Base-by-base conservation (phyloP, 495 filamentous ascomycete species). In the Penicillium herquei region DNA sequence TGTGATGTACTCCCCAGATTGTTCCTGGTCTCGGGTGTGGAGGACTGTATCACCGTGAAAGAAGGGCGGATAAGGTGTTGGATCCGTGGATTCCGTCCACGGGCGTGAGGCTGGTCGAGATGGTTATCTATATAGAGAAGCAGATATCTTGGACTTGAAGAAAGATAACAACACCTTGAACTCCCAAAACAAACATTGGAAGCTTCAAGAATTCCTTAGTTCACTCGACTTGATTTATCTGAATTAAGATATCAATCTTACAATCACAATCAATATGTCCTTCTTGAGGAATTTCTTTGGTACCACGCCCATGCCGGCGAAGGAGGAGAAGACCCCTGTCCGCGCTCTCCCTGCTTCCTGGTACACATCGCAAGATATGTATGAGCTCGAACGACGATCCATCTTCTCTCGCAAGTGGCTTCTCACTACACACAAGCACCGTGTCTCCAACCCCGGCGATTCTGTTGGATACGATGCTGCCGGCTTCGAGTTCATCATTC, bases 331-430 rank as follows among this genome's bases (percentile, higher is more conserved):
- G 14, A 62, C 49, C 7, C 59, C 75, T 26, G 57, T 71, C 16
- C 68, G 74, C 37, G 72, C 74, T 33, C 63, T 80, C 9, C 76
- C 76, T 18, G 69, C 73, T 12, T 72, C 70, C 7, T 80, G 75
- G 75, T 80, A 78, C 58, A 70, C 64, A 1, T 76, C 72, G 1
- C 52, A 71, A 49, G 66, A 66, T 21, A 78, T 80, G 70, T 80
- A 73, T 49, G 66, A 79, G 61, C 67, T 80, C 1, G 78, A 80
- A 48, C 61, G 73, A 34, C 71, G 78, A 21, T 63, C 75, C 6
- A 78, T 81, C 58, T 81, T 81, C 67, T 73, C 68, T 46, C 67
- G 62, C 26, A 65, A 73, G 59, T 82, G 78, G 78, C 67, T 79
- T 42, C 69, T 80, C 16, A 72, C 70, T 13, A 79, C 76, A n/a